Percentiles rank a stretch among this genome's conserved stretches.
These are phyloP conservation scores for Selenicereus undatus DNA, from an alignment of 148 eudicot species.

Conservation along the genomic window DNA sequence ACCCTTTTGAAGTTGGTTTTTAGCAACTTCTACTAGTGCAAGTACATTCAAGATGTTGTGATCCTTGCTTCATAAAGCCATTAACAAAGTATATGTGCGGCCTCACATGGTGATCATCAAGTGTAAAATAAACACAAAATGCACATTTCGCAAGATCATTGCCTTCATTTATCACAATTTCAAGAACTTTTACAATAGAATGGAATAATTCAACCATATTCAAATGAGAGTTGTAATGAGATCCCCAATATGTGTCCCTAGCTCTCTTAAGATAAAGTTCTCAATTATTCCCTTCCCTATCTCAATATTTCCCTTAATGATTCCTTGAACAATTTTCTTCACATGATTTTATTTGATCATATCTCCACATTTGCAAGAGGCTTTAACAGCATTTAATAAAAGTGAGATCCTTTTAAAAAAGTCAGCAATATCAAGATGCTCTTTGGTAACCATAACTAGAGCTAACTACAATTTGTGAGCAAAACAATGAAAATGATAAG, in stretches of 20 bases:
- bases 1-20: neutral
- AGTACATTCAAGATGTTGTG: constrained; percentile 1
- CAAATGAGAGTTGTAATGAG: neutral
- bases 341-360: neutral
- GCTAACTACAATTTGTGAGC: neutral
- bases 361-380: neutral
- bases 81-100: neutral
- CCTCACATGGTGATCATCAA: neutral
- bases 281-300: neutral
- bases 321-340: neutral
- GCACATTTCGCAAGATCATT: neutral
- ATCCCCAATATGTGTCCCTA: neutral
- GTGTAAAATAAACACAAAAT: neutral
- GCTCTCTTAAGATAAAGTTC: neutral
- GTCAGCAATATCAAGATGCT: neutral
- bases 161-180: neutral
- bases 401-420: neutral
- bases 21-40: neutral
- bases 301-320: neutral
- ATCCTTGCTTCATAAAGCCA: neutral
- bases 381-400: constrained; percentile 1
- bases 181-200: neutral
- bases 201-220: neutral
- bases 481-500: constrained; percentile 6
- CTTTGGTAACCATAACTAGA: neutral